Conservation (phyloP, 1,284 basidiomycete genomes). For the Cystobasidium pallidum region DNA sequence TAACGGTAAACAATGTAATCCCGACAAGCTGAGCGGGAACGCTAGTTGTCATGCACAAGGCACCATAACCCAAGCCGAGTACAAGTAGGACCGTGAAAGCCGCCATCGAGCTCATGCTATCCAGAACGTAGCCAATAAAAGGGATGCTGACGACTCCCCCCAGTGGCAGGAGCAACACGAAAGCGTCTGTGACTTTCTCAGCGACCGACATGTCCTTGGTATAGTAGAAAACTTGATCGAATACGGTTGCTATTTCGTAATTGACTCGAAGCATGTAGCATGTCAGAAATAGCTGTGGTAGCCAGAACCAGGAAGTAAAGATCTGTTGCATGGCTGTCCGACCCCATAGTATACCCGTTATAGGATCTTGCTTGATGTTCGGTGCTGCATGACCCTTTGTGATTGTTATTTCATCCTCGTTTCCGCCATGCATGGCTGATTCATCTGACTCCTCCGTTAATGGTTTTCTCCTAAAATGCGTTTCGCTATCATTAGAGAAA, state of each 20-base stretch:
- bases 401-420: background rate
- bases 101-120: slow-evolving; percentile 53
- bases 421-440: background rate
- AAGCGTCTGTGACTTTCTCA: slow-evolving; percentile 55
- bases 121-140: slow-evolving; percentile 56
- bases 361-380: slow-evolving; percentile 48
- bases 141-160: slow-evolving; percentile 56
- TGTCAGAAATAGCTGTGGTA: slow-evolving; percentile 54
- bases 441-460: slow-evolving; percentile 8
- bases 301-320: slow-evolving; percentile 55
- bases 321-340: slow-evolving; percentile 54
- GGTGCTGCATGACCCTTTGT: background rate
- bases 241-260: slow-evolving; percentile 57
- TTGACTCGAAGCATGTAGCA: slow-evolving; percentile 58
- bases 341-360: slow-evolving; percentile 56
- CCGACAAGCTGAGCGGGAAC: slow-evolving; percentile 54
- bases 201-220: slow-evolving; percentile 53
- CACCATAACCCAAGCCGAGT: slow-evolving; percentile 55
- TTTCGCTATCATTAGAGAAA: slow-evolving; percentile 19
- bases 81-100: slow-evolving; percentile 54
- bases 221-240: slow-evolving; percentile 56
- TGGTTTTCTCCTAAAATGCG: background rate
- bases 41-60: slow-evolving; percentile 53
- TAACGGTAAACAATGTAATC: slow-evolving; percentile 55
- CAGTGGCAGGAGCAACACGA: slow-evolving; percentile 58